Base-by-base conservation (phyloP, 768 basidiomycete genomes). In the Mycena haematopus region DNA sequence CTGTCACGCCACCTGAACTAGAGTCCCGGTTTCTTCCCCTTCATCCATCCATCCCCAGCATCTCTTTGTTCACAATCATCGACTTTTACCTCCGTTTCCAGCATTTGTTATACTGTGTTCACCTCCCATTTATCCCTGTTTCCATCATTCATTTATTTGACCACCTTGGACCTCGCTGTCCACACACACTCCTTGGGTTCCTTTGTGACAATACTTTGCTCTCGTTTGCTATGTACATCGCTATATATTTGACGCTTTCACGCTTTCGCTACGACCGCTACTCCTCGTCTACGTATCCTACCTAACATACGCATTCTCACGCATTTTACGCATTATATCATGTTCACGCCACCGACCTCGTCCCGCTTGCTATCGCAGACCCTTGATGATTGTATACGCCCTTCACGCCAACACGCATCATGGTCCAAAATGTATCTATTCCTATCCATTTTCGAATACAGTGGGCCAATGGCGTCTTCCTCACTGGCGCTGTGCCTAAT, bases 1-100 rank as follows among this genome's bases (percentile, higher is more conserved):
- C 51, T 82, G 68, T 85, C 86, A 13, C 80, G 82, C 63, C 45
- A 46, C 14, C 62, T 79, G 25, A 65, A 64, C 56, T 69, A 44
- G 42, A 21, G 5, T 6, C 24, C 33, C 36, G 52, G 15, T 21
- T 14, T 7, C 10, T 50, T 29, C 9, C 47, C 21, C 46, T 25
- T 19, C n/a, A 27, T 27, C 54, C 60, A 6, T 1, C 17, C 29
- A 29, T 33, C 25, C 4, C 19, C 25, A 50, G 10, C 21, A 36
- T 52, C 33, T 22, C 22, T 52, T 3, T 52, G 13, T 17, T 46
- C 24, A 36, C 4, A 10, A 42, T 45, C 9, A 45, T 45, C 44
- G 21, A 22, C 11, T 45, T 22, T 45, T 42, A 19, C 40, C 44
- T 45, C 22, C 44, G 9, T 42, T 21, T 45, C 44, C 49, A 50